phyloP scores from a whole-genome alignment of 129 eudicot species.

The Escallonia rubra region DNA sequence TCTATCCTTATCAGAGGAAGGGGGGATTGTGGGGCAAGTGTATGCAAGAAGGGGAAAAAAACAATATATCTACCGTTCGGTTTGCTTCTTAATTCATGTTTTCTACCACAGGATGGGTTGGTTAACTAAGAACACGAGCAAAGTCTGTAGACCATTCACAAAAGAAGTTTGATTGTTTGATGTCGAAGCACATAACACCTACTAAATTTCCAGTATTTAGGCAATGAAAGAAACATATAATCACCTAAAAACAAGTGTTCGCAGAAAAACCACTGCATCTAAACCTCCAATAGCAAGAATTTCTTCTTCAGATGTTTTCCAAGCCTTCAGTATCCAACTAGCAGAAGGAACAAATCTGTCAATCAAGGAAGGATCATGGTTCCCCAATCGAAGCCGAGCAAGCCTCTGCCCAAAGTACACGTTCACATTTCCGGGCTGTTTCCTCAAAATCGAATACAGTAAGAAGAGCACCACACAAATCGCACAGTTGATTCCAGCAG shows the following conservation, averaged over 20 bases:
- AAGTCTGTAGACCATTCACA: too few species aligned
- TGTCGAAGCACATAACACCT: neutral
- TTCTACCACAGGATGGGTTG: too few species aligned
- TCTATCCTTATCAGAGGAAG: too few species aligned
- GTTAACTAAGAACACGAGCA: too few species aligned
- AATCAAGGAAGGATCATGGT: conserved; percentile 43
- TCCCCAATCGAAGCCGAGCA: conserved; percentile 43
- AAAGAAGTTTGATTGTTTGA: too few species aligned
- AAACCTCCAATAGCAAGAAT: conserved; percentile 63
- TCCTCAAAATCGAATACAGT: conserved; percentile 75
- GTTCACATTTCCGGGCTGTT: conserved; percentile 60
- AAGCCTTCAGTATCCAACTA: conserved; percentile 86
- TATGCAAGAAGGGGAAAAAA: too few species aligned
- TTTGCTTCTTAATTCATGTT: too few species aligned
- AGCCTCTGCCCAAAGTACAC: conserved; percentile 83
- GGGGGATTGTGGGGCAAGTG: too few species aligned
- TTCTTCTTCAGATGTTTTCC: conserved; percentile 85
- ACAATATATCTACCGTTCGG: too few species aligned
- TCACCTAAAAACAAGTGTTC: conserved; percentile 66
- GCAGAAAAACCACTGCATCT: conserved; percentile 78
- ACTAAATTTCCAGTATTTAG: neutral
- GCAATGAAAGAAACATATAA: neutral
- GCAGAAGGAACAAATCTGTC: conserved; percentile 79
- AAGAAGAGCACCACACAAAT: conserved; percentile 56
- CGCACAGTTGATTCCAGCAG: conserved; percentile 74